Evolutionary conservation across 495 filamentous ascomycete genomes (phyloP).

Genomic region (Xylaria scruposa): DNA sequence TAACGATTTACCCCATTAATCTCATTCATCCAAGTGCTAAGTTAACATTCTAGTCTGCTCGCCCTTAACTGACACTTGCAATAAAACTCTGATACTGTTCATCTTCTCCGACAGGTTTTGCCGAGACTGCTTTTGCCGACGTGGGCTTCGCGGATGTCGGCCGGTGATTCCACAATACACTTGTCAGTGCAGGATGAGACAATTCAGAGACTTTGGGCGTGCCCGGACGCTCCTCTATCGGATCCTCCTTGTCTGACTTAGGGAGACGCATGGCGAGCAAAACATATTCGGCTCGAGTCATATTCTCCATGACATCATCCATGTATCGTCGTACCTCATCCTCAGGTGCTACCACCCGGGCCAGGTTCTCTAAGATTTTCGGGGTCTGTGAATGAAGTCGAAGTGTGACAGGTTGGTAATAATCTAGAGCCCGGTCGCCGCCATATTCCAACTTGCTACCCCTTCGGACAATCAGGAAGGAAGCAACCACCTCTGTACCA

Average conservation of each 20-base stretch:
- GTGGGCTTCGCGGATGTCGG: conserved; percentile 39
- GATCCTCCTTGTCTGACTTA: conserved; percentile 48
- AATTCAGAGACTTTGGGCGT: conserved; percentile 34
- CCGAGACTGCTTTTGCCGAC: conserved; percentile 39
- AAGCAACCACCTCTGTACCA: conserved; percentile 59
- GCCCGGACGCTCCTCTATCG: conserved; percentile 38
- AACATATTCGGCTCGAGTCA: conserved; percentile 72
- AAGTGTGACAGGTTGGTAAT: conserved; percentile 91
- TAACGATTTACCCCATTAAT: background rate
- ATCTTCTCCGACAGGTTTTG: conserved; percentile 47
- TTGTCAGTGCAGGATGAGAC: conserved; percentile 32
- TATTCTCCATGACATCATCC: conserved; percentile 80
- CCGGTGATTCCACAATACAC: conserved; percentile 50
- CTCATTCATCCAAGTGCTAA: background rate
- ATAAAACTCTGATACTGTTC: conserved; percentile 59
- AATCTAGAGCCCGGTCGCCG: conserved; percentile 66
- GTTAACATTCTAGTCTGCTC: conserved; percentile 1
- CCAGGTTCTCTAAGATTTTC: conserved; percentile 73
- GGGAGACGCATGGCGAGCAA: conserved; percentile 71
- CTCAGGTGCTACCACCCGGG: conserved; percentile 75
- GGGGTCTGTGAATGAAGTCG: conserved; percentile 69
- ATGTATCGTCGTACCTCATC: conserved; percentile 84
- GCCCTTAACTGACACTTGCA: conserved; percentile 39
- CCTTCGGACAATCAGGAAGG: conserved; percentile 70
- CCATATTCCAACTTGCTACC: conserved; percentile 61